Percentiles rank a stretch among this genome's conserved stretches.
phyloP scores from a whole-genome alignment of 2,329 filamentous ascomycete species.

The Aotearoamyces nothofagi region DNA sequence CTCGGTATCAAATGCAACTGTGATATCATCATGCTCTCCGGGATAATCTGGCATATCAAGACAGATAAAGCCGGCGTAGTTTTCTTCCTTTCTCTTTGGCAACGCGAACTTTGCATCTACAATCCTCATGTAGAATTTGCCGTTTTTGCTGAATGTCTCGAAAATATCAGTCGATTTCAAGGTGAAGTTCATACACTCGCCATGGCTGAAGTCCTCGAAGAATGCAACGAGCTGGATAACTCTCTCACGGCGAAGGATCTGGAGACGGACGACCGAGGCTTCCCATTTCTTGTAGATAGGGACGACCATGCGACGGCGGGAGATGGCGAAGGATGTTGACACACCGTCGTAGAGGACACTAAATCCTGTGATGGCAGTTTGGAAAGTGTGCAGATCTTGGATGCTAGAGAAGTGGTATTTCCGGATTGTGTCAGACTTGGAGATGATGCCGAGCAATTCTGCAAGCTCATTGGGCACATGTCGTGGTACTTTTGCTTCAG shows the following conservation, averaged over 20 bases:
- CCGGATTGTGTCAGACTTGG: slow-evolving; percentile 48
- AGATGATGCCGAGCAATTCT: slow-evolving; percentile 30
- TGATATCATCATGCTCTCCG: slow-evolving; percentile 84
- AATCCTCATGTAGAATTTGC: slow-evolving; percentile 60
- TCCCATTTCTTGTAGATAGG: slow-evolving; percentile 94
- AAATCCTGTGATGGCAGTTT: slow-evolving; percentile 68
- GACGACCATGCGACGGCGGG: slow-evolving; percentile 74
- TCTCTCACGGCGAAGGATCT: slow-evolving; percentile 64
- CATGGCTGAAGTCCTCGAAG: slow-evolving; percentile 77
- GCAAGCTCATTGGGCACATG: slow-evolving; percentile 47
- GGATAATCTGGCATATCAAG: slow-evolving; percentile 80
- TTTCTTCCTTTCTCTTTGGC: slow-evolving; percentile 38
- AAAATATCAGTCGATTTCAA: slow-evolving; percentile 75
- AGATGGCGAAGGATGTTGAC: slow-evolving; percentile 64
- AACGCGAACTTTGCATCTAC: slow-evolving; percentile 77
- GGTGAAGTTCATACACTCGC: slow-evolving; percentile 77
- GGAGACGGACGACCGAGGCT: slow-evolving; percentile 62
- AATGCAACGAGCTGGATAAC: slow-evolving; percentile 69
- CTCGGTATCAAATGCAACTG: slow-evolving; percentile 69
- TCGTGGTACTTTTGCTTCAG: slow-evolving; percentile 46
- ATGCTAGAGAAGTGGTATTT: slow-evolving; percentile 53
- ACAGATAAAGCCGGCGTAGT: slow-evolving; percentile 61
- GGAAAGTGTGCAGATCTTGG: slow-evolving; percentile 61
- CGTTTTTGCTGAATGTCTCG: slow-evolving; percentile 48
- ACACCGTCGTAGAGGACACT: slow-evolving; percentile 59